Conservation (phyloP, 1,139 yeast genomes). For the Taphrina wiesneri region DNA sequence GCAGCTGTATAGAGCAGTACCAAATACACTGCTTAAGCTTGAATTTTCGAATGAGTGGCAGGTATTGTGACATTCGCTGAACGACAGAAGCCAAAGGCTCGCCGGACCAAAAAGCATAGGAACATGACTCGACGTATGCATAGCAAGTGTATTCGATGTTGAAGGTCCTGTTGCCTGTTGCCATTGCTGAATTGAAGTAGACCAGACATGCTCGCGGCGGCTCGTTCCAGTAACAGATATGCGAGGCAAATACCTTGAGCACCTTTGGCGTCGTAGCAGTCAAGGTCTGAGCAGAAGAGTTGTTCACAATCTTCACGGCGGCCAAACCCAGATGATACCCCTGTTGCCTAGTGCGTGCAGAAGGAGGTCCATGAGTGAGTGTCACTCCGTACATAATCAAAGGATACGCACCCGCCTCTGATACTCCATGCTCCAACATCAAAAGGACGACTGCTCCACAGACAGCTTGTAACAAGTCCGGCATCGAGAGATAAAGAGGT, state of each 20-base stretch:
- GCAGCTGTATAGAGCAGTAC: slow-evolving; percentile 25
- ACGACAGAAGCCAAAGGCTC: slow-evolving; percentile 22
- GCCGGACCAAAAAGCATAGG: slow-evolving; percentile 30
- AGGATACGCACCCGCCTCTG: slow-evolving; percentile 30
- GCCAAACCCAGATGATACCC: slow-evolving; percentile 28
- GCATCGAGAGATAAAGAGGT: slow-evolving; percentile 23
- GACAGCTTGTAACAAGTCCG: slow-evolving; percentile 15
- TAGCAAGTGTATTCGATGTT: slow-evolving; percentile 27
- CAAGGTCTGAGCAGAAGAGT: not conserved
- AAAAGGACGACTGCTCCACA: slow-evolving; percentile 6
- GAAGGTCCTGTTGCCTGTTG: slow-evolving; percentile 22
- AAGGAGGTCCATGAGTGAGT: not conserved
- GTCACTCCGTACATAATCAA: slow-evolving; percentile 26
- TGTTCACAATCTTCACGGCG: slow-evolving; percentile 21
- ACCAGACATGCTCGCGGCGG: slow-evolving; percentile 23
- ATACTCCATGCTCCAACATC: slow-evolving; percentile 8
- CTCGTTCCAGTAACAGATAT: slow-evolving; percentile 27
- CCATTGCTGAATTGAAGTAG: slow-evolving; percentile 29
- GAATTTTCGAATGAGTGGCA: slow-evolving; percentile 18
- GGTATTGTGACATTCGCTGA: slow-evolving; percentile 7
- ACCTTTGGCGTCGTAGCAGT: slow-evolving; percentile 14
- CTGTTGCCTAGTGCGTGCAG: slow-evolving; percentile 13
- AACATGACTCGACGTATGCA: slow-evolving; percentile 24
- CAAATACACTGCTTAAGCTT: slow-evolving; percentile 17
- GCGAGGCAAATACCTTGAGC: slow-evolving; percentile 31